Percentiles rank a stretch among this genome's conserved stretches.
phyloP scores from a whole-genome alignment of 345 rosid genomes.

The Lenwebbia sp. region DNA sequence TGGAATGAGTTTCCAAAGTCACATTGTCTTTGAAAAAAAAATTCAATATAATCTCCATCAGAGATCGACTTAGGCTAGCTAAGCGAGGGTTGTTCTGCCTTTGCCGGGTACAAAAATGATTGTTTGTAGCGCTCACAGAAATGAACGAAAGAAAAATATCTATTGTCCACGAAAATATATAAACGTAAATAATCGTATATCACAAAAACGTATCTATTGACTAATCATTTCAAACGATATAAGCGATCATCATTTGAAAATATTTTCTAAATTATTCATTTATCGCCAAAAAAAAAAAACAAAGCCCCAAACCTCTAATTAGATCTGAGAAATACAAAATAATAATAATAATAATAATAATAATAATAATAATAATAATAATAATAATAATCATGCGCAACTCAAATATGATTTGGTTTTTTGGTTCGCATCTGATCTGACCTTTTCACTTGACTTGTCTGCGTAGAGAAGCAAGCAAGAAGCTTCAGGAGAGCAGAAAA shows the following conservation, averaged over 20 bases:
- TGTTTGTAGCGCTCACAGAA: too few species aligned
- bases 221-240: background rate
- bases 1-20: background rate
- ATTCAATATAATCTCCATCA: background rate
- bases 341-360: too few species aligned
- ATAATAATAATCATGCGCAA: background rate
- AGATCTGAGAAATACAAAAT: too few species aligned
- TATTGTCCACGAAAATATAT: too few species aligned
- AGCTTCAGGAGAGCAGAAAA: background rate
- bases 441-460: background rate
- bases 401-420: background rate
- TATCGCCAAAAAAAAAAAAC: accelerated
- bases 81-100: background rate
- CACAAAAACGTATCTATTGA: background rate
- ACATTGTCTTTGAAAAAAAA: background rate
- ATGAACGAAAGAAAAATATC: too few species aligned
- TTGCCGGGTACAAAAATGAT: background rate
- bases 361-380: too few species aligned
- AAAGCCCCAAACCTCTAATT: accelerated
- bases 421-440: background rate
- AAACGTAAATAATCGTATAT: accelerated
- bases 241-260: background rate
- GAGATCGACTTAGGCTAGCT: background rate
- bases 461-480: background rate
- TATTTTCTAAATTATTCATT: background rate